phyloP scores from a whole-genome alignment of 2,329 filamentous ascomycete species.

The Cercospora brassicicola region DNA sequence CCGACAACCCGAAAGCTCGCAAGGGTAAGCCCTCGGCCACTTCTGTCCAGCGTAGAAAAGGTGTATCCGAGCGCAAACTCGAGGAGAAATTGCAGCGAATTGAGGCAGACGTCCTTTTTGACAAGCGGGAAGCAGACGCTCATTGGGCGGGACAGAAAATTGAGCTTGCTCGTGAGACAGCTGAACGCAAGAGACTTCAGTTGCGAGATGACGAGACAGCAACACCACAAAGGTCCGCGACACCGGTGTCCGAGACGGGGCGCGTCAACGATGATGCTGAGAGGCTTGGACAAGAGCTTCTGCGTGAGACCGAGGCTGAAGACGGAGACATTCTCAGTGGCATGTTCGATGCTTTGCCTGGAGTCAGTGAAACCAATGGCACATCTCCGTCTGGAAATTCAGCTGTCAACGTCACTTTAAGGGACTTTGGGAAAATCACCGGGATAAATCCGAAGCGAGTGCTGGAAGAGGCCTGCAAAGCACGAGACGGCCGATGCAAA shows the following conservation, averaged over 20 bases:
- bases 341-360: constrained; percentile 54
- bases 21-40: constrained; percentile 31
- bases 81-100: constrained; percentile 74
- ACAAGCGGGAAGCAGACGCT: constrained; percentile 48
- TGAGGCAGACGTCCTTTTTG: constrained; percentile 61
- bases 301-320: constrained; percentile 50
- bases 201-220: constrained; percentile 24
- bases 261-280: constrained; percentile 57
- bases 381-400: constrained; percentile 32
- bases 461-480: constrained; percentile 83
- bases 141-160: constrained; percentile 49
- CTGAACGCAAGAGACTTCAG: constrained; percentile 38
- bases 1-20: constrained; percentile 58
- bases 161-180: constrained; percentile 44
- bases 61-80: constrained; percentile 62
- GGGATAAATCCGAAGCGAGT: constrained; percentile 74
- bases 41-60: constrained; percentile 44
- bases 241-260: not conserved
- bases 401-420: constrained; percentile 57
- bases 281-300: constrained; percentile 34
- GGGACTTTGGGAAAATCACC: constrained; percentile 81
- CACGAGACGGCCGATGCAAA: constrained; percentile 70
- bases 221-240: not conserved
- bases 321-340: constrained; percentile 59
- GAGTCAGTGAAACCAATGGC: constrained; percentile 37